A percentile compares a stretch with the other conserved stretches of the same genome.
Conservation (phyloP, 352 stramenopile genomes). For the Phytophthora macrochlamydospora region DNA sequence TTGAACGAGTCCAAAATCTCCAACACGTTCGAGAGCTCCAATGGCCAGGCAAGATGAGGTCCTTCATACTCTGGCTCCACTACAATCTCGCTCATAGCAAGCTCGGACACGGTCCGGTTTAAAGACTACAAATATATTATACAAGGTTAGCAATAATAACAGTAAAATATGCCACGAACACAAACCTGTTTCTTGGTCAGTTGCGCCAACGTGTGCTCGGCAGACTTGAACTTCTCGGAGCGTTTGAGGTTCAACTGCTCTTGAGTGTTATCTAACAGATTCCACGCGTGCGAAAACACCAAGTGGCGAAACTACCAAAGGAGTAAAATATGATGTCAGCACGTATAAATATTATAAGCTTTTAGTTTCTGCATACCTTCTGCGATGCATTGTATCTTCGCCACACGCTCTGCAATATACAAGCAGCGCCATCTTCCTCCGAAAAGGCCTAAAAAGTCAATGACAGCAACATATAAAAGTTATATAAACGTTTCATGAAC, state of each 20-base stretch:
- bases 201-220: slow-evolving; percentile 79
- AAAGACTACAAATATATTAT: slow-evolving; percentile 35
- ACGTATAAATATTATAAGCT: background rate
- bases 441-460: slow-evolving; percentile 66
- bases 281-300: slow-evolving; percentile 87
- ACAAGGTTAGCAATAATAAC: background rate
- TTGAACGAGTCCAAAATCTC: slow-evolving; percentile 93
- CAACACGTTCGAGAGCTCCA: slow-evolving; percentile 86
- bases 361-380: slow-evolving; percentile 45
- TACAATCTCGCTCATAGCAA: slow-evolving; percentile 54
- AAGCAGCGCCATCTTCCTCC: slow-evolving; percentile 70
- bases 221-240: slow-evolving; percentile 85
- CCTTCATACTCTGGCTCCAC: slow-evolving; percentile 74
- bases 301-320: slow-evolving; percentile 72
- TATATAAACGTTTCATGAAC: too few relatives aligned
- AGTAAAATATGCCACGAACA: background rate
- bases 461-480: too few relatives aligned
- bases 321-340: background rate
- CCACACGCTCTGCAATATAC: slow-evolving; percentile 79
- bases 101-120: slow-evolving; percentile 59
- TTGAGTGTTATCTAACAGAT: slow-evolving; percentile 91
- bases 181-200: slow-evolving; percentile 74
- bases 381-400: slow-evolving; percentile 70
- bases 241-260: slow-evolving; percentile 90
- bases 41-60: slow-evolving; percentile 81